Conservation (phyloP, 805 yeast genomes). For the Schizosaccharomyces octosporus region DNA sequence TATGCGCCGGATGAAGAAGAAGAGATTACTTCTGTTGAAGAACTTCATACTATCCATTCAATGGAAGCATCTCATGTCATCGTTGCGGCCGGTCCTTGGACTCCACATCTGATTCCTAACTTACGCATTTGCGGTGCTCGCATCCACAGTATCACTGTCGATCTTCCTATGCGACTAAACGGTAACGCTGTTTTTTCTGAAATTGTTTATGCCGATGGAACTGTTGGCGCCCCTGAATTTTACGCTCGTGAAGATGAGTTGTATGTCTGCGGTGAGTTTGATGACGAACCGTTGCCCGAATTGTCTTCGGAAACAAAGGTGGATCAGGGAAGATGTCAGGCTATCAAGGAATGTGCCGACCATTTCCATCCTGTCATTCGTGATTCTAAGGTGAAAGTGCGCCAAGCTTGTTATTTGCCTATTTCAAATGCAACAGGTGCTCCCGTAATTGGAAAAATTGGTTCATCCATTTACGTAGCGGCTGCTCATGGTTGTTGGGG, state of each 20-base stretch:
- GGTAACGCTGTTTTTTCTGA: conserved; percentile 92
- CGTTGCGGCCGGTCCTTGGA: conserved; percentile 89
- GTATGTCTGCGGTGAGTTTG: conserved; percentile 94
- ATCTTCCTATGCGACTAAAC: conserved; percentile 59
- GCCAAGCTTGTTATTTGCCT: conserved; percentile 90
- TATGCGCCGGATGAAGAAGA: conserved; percentile 35
- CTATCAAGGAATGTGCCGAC: conserved; percentile 57
- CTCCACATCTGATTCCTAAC: conserved; percentile 65
- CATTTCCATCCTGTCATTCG: conserved; percentile 44
- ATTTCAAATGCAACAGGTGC: conserved; percentile 81
- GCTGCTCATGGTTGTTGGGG: conserved; percentile 98
- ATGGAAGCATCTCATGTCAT: conserved; percentile 14
- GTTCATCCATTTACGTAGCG: conserved; percentile 50
- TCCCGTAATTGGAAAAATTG: conserved; percentile 84
- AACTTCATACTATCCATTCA: background rate
- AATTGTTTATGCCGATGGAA: conserved; percentile 37
- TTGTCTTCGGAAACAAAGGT: conserved; percentile 85
- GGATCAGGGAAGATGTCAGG: conserved; percentile 67
- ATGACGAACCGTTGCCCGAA: conserved; percentile 76
- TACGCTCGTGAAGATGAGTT: conserved; percentile 90
- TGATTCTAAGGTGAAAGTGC: conserved; percentile 48
- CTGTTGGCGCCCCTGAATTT: conserved; percentile 73
- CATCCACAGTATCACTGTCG: conserved; percentile 82
- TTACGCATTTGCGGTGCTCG: conserved; percentile 86
- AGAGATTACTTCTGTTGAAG: conserved; percentile 20